Evolutionary conservation across 208 protist genomes (phyloP), one percentile per base, ranked within the genome.

Genomic region (Trypanosoma cruzi): DNA sequence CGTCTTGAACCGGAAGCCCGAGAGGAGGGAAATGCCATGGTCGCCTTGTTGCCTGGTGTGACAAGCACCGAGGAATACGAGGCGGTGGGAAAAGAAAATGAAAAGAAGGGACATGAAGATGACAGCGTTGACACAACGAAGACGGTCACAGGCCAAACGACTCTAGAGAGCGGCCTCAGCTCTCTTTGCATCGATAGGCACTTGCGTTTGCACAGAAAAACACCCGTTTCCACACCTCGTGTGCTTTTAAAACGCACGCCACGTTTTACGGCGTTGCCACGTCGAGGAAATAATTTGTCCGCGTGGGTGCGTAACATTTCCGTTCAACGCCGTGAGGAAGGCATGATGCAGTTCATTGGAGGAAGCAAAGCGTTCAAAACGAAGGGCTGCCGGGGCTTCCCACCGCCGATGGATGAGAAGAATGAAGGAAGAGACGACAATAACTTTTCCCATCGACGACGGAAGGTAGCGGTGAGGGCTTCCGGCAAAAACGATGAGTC

Each of bases 231-330:
- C 14, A 66, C n/a, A n/a, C n/a, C n/a, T n/a, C n/a, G n/a, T n/a
- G n/a, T n/a, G n/a, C n/a, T n/a, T n/a, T n/a, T n/a, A n/a, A n/a
- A n/a, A n/a, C n/a, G n/a, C n/a, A n/a, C n/a, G n/a, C n/a, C n/a
- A n/a, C n/a, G n/a, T n/a, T n/a, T n/a, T 6, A 66, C 68, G 49
- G 55, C 48, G 14, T 22, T 73, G 26, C 49, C 68, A 8, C 44
- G 48, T 20, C 57, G 44, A 24, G 31, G 29, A 2, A 18, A 11
- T 13, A 69, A 53, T 14, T 36, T 61, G 10, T 29, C 54, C 20
- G 37, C 64, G 36, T 44, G 32, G 37, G 34, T 69, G 24, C 64
- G 26, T 6, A 26, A 61, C 8, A 26, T 48, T 24, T 46, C 34
- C 20, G 13, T 46, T 40, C 50, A 53, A 11, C 34, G 59, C 13